Conservation (phyloP, 495 filamentous ascomycete genomes). For the Staphylotrichum longicolle region DNA sequence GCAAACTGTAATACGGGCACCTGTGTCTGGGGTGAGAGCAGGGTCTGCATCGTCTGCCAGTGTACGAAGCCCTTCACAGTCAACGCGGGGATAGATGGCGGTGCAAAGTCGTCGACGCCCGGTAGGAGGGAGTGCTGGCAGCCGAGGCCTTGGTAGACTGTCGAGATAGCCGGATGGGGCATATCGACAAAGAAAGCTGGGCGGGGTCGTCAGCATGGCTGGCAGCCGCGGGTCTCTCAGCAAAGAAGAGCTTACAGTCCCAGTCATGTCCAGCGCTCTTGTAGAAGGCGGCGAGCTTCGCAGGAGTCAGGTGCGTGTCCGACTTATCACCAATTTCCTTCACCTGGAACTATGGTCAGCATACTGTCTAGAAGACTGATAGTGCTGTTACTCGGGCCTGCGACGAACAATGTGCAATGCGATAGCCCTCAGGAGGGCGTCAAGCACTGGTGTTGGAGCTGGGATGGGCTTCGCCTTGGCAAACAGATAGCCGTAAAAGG, state of each 20-base stretch:
- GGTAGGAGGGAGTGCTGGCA: conserved; percentile 76
- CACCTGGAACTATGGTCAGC: conserved; percentile 41
- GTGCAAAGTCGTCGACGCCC: conserved; percentile 64
- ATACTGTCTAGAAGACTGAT: neutral
- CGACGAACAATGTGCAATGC: conserved; percentile 75
- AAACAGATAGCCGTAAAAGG: conserved; percentile 83
- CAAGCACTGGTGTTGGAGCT: conserved; percentile 68
- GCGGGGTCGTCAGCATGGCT: neutral
- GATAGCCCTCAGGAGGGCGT: conserved; percentile 75
- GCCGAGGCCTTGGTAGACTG: conserved; percentile 87
- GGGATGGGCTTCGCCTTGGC: conserved; percentile 61
- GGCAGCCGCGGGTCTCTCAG: no score
- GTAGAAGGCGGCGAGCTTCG: conserved; percentile 87
- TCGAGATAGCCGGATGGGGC: conserved; percentile 71
- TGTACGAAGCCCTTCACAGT: conserved; percentile 80
- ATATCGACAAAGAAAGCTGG: conserved; percentile 69
- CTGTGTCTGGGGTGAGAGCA: conserved; percentile 86
- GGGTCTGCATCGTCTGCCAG: conserved; percentile 91
- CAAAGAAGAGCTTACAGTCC: conserved; percentile 52
- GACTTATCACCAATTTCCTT: conserved; percentile 64
- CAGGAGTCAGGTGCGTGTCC: conserved; percentile 65
- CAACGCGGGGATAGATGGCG: conserved; percentile 77
- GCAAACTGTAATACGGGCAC: conserved; percentile 79
- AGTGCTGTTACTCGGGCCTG: conserved; percentile 1
- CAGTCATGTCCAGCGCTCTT: conserved; percentile 84